Evolutionary conservation across 2,329 filamentous ascomycete species (phyloP), one percentile per base, ranked within the genome.

Genomic region (Fusarium tjaetaba): DNA sequence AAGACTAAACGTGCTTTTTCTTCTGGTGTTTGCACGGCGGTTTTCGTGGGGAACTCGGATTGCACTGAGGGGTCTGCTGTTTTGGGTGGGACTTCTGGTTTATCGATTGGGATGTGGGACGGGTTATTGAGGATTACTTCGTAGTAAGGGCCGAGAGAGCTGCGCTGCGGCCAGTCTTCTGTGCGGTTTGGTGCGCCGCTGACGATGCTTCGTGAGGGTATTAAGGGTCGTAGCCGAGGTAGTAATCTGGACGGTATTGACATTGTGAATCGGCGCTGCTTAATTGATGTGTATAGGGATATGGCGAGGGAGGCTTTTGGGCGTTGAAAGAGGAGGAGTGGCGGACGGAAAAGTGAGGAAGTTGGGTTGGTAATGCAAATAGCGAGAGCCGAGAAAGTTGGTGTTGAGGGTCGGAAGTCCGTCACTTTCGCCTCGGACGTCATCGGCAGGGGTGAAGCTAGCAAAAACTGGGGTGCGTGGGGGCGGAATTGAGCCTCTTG

Each of bases 1-100:
- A 99, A 98, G 38, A 98, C 88, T 77, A 97, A 90, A 49, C 90
- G 85, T 28, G 90, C 86, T 43, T 86, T 88, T 61, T 89, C 86
- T 74, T 90, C 80, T 22, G 84, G 86, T 56, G 86, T 86, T 24
- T 85, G 81, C 10, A 57, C 53, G 4, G 58, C 42, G 13, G 71
- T 77, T 57, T 74, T 73, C 3, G 68, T 71, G 18, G 72, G 58
- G 28, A 73, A 74, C 32, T 65, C 46, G 1, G 73, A 48, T n/a
- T 65, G 60, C 6, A 65, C 74, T 16, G 77, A 64, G n/a, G 75
- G 59, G 38, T 78, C 72, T 22, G 85, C 82, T 11, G 84, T 82
- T n/a, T 79, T 81, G 5, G 85, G 85, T 0, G 85, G 84, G 15
- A 81, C 80, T 71, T 87, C 84, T 51, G 83, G 84, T 75, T 87